Evolutionary conservation across 768 basidiomycete genomes (phyloP).

Genomic region (Pilatotrama ljubarskyi): DNA sequence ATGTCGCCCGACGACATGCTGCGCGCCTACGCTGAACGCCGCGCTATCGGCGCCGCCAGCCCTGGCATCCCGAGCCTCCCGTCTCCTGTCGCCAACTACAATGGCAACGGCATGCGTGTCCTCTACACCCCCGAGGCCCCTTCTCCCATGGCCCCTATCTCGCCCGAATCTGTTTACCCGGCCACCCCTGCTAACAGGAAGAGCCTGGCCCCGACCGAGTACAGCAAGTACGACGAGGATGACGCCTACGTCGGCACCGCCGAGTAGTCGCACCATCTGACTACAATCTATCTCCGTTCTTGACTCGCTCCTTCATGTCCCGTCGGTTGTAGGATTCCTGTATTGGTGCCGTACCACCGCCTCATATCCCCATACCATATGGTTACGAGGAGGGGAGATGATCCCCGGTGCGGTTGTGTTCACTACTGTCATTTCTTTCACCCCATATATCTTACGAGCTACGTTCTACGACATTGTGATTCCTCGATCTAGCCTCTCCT

Average conservation of each 20-base stretch:
- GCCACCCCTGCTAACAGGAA: slow-evolving; percentile 15
- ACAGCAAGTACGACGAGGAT: slow-evolving; percentile 32
- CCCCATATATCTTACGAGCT: slow-evolving; percentile 6
- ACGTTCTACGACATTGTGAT: background rate
- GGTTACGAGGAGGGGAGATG: background rate
- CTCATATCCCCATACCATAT: background rate
- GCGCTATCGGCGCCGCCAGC: slow-evolving; percentile 34
- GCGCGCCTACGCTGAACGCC: slow-evolving; percentile 63
- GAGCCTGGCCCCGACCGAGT: slow-evolving; percentile 27
- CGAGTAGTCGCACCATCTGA: slow-evolving; percentile 10
- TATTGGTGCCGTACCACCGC: slow-evolving; percentile 5
- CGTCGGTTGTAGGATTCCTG: slow-evolving; percentile 20
- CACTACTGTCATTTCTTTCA: slow-evolving; percentile 7
- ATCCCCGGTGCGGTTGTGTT: background rate
- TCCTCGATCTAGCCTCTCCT: background rate
- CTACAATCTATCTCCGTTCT: background rate
- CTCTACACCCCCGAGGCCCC: slow-evolving; percentile 32
- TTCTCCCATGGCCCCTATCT: background rate
- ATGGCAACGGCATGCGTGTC: slow-evolving; percentile 34
- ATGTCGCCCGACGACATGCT: slow-evolving; percentile 78
- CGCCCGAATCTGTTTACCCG: slow-evolving; percentile 9
- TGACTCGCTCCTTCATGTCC: background rate
- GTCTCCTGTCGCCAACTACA: slow-evolving; percentile 27
- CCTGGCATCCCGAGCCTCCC: slow-evolving; percentile 27
- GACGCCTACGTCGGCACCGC: slow-evolving; percentile 33